Evolutionary conservation across 495 filamentous ascomycete genomes (phyloP), one percentile per base, ranked within the genome.

Genomic region (Tuber aestivum): DNA sequence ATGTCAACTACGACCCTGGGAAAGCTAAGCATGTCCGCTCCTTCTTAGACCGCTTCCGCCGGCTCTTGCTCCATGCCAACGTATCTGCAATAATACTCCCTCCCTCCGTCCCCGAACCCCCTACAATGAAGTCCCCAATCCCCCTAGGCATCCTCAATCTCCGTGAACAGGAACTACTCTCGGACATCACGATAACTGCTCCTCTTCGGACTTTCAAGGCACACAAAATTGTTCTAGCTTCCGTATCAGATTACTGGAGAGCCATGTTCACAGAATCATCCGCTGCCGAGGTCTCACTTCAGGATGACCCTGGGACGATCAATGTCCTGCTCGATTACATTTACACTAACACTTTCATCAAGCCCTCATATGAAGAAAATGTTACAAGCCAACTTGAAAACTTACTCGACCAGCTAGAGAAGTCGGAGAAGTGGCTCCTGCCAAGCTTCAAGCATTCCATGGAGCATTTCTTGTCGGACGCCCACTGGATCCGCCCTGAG

Each of bases 401-500:
- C 32, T 73, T 79, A 3, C 72, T 75, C 6, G 72, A 79, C 27
- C 78, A 79, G 35, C 70, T 79, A 37, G 72, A 76, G 35, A 48
- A 75, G 45, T 75, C 78, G 27, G 41, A 76, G 35, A 40, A 79
- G 35, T 79, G 78, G 78, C 0, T 27, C 2, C 70, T 79, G 20
- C 23, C 48, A 37, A 68, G 70, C 41, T 41, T 79, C 40, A 79
- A 79, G 75, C 37, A 10, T 16, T 75, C 78, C 5, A 23, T 79
- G 40, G 72, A 75, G 37, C 32, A 79, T 37, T 41, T 48, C 21
- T 61, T 79, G 9, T 68, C 69, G 7, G 72, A 75, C 18, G 35
- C 69, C 38, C 70, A 76, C 41, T 78, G 69, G 35, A 79, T 79
- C 41, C 72, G 77, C 7, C 78, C 77, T 10, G 78, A 79, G 41